Percentiles rank a stretch among this genome's conserved stretches.
Evolutionary conservation across 1,284 basidiomycete genomes (phyloP).

Genomic region (Apiotrichum sp.): DNA sequence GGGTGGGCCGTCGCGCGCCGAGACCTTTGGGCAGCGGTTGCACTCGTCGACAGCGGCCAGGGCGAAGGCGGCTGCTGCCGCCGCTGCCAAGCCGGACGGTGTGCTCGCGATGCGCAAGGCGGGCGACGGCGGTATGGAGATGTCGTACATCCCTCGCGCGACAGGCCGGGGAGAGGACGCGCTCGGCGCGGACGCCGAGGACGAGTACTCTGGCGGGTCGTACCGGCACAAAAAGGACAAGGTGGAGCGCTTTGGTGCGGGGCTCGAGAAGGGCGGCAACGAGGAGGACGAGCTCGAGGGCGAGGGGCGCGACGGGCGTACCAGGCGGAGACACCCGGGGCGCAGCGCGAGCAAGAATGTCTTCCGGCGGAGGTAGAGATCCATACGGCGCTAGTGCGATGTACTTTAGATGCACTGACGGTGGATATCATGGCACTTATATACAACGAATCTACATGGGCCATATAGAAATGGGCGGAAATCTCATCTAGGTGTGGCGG

Average conservation of each 20-base stretch:
- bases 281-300: constrained; percentile 53
- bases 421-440: too few relatives aligned
- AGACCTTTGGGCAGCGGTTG: constrained; percentile 46
- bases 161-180: constrained; percentile 13
- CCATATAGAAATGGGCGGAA: too few relatives aligned
- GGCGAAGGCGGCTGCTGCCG: constrained; percentile 7
- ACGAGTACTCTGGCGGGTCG: constrained; percentile 40
- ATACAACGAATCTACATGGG: too few relatives aligned
- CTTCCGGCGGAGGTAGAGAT: constrained; percentile 51
- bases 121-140: constrained; percentile 51
- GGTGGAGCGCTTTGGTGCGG: constrained; percentile 73
- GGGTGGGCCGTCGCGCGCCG: constrained; percentile 15
- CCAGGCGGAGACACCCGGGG: constrained; percentile 62
- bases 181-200: constrained; percentile 23
- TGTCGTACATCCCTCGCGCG: constrained; percentile 49
- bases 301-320: constrained; percentile 55
- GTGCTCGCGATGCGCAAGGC: constrained; percentile 40
- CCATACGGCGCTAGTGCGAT: too few relatives aligned
- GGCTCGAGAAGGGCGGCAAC: constrained; percentile 66
- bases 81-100: constrained; percentile 23
- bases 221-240: constrained; percentile 51
- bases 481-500: too few relatives aligned
- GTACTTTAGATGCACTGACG: too few relatives aligned
- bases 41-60: constrained; percentile 14
- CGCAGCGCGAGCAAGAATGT: constrained; percentile 81